Base-by-base conservation (phyloP, 495 filamentous ascomycete genomes). In the Ramalina peruviana region DNA sequence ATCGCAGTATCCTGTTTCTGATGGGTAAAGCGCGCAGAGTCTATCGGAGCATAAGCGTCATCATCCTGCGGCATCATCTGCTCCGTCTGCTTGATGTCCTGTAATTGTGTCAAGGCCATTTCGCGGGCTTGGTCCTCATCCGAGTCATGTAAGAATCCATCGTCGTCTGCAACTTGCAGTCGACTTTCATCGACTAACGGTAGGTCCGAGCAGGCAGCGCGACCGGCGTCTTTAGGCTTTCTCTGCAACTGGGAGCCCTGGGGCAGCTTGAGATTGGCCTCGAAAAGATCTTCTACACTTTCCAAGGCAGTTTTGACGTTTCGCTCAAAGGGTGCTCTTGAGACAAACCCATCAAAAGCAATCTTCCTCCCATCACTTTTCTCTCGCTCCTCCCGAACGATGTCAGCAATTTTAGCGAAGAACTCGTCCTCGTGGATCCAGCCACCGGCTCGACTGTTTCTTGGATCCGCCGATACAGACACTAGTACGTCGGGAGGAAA, bases 371-470 rank as follows among this genome's bases (percentile, higher is more conserved):
- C 70, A 46, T 74, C 67, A 38, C 66, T 70, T 26, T 71, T 69
- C 19, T 54, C 60, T 48, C 64, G 72, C 62, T 94, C 92, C 33
- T 85, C 69, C 1, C 63, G 56, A 16, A 82, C 73, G 30, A 89
- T 69, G 17, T 67, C 62, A 40, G 71, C 61, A 2, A 88, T 66
- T 58, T 82, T 71, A 27, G 79, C 69, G 20, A 75, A 72, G 60
- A 81, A 88, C 51, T 94, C 88, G 51, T 85, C 84, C 65, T 95
- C 88, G 58, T 95, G 88, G 20, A 95, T 81, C 92, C 92, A 98
- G 5, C 79, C 80, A 19, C 76, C 76, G 47, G 73, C 72, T 36
- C 79, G 67, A 16, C 79, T 73, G 49, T 82, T 74, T 45, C 92
- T 75, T 16, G 79, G 72, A 57, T 88, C 82, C 2, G 86, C 86